Percentiles rank a stretch among this genome's conserved stretches.
phyloP scores from a whole-genome alignment of 2,329 filamentous ascomycete genomes.

The Pseudonectria buxi region DNA sequence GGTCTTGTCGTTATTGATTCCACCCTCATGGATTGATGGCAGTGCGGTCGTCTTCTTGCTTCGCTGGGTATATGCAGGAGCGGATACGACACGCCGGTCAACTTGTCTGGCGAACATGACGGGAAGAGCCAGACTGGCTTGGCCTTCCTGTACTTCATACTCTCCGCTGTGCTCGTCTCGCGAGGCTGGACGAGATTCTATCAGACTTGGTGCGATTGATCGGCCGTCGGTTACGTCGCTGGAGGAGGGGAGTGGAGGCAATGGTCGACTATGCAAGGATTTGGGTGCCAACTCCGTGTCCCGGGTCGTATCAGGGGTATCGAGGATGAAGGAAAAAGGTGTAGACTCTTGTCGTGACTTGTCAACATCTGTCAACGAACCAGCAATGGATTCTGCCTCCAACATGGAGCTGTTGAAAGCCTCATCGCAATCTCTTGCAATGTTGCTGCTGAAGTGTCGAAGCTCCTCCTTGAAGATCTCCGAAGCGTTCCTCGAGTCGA shows the following conservation, averaged over 20 bases:
- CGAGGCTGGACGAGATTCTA: slow-evolving; percentile 18
- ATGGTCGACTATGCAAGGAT: slow-evolving; percentile 42
- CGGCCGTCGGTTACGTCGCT: slow-evolving; percentile 12
- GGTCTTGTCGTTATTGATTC: slow-evolving; percentile 27
- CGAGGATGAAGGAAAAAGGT: slow-evolving; percentile 37
- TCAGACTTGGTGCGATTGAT: slow-evolving; percentile 11
- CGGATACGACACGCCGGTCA: slow-evolving; percentile 44
- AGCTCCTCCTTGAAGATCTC: slow-evolving; percentile 62
- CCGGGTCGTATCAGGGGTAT: slow-evolving; percentile 22
- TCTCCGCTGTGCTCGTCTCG: slow-evolving; percentile 19
- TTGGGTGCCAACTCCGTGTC: slow-evolving; percentile 24
- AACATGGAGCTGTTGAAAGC: slow-evolving; percentile 69
- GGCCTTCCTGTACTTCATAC: slow-evolving; percentile 13
- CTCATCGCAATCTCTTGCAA: slow-evolving; percentile 86
- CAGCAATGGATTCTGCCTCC: slow-evolving; percentile 30
- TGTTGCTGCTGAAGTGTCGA: slow-evolving; percentile 73
- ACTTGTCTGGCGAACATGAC: slow-evolving; percentile 26
- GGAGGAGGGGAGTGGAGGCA: slow-evolving; percentile 42
- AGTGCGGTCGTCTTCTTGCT: slow-evolving; percentile 33
- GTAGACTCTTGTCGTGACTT: slow-evolving; percentile 29
- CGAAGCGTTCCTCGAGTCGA: slow-evolving; percentile 22
- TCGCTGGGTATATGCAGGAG: slow-evolving; percentile 39
- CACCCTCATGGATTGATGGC: slow-evolving; percentile 44
- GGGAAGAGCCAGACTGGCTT: slow-evolving; percentile 25
- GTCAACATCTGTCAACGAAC: slow-evolving; percentile 27